Conservation (phyloP, 2,329 filamentous ascomycete species). For the Fusarium verticillioides region DNA sequence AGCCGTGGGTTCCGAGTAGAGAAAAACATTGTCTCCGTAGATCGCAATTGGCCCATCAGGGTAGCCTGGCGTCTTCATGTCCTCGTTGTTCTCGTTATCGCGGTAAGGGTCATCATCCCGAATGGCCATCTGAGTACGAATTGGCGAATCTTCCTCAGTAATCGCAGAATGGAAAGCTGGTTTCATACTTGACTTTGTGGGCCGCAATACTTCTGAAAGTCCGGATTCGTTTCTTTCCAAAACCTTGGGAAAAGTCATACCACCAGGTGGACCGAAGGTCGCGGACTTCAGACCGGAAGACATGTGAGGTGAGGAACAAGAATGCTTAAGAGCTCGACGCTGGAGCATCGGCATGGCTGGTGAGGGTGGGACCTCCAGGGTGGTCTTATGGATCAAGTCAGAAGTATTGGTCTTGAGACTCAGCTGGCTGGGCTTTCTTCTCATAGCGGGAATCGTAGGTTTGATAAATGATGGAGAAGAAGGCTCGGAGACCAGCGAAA, state of each 20-base stretch:
- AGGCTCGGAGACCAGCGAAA: slow-evolving; percentile 70
- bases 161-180: slow-evolving; percentile 57
- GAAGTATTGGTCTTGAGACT: slow-evolving; percentile 79
- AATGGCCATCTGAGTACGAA: slow-evolving; percentile 71
- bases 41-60: slow-evolving; percentile 85
- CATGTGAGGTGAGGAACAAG: slow-evolving; percentile 75
- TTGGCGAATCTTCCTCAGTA: slow-evolving; percentile 67
- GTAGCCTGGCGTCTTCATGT: slow-evolving; percentile 84
- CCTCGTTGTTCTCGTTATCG: slow-evolving; percentile 78
- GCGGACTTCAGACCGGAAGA: slow-evolving; percentile 68
- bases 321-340: slow-evolving; percentile 72
- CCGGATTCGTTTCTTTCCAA: slow-evolving; percentile 69
- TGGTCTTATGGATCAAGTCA: slow-evolving; percentile 61
- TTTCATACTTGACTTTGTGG: slow-evolving; percentile 57
- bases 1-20: slow-evolving; percentile 83
- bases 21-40: slow-evolving; percentile 79
- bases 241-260: slow-evolving; percentile 72
- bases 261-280: slow-evolving; percentile 69
- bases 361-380: slow-evolving; percentile 66
- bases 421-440: slow-evolving; percentile 80
- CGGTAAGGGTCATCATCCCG: slow-evolving; percentile 67
- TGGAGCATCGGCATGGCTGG: slow-evolving; percentile 69
- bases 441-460: slow-evolving; percentile 76
- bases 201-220: slow-evolving; percentile 67
- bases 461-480: slow-evolving; percentile 83